These are phyloP conservation scores for Flaveria sonorensis DNA, from an alignment of 129 eudicot species.

Conservation along the genomic window DNA sequence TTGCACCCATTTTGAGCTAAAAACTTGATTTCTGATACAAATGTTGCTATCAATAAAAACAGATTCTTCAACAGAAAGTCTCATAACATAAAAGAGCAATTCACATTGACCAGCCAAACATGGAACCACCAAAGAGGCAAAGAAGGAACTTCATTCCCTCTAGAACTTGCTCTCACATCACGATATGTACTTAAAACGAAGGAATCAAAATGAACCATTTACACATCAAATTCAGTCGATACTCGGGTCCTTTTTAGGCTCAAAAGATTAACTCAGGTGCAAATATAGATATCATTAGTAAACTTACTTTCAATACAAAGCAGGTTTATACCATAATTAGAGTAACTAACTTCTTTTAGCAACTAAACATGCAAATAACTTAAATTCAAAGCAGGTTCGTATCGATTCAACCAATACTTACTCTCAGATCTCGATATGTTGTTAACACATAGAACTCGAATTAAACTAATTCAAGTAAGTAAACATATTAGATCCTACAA, in stretches of 20 bases:
- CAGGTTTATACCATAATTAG: background rate
- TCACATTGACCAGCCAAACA: background rate
- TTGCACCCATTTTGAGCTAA: background rate
- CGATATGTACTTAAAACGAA: background rate
- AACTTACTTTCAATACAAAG: background rate
- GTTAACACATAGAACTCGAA: background rate
- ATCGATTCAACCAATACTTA: background rate
- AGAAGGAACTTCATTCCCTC: constrained; percentile 1
- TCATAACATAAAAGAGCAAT: background rate
- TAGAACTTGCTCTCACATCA: background rate
- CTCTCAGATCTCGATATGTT: constrained; percentile 8
- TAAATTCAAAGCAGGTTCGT: background rate
- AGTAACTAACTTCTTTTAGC: background rate
- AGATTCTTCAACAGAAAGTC: background rate
- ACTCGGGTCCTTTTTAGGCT: background rate
- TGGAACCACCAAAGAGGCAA: background rate
- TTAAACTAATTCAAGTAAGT: constrained; percentile 10
- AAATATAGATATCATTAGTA: background rate
- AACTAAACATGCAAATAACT: background rate
- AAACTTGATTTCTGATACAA: constrained; percentile 12
- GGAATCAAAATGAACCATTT: background rate
- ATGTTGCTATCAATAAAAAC: background rate
- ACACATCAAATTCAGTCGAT: background rate
- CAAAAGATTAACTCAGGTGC: background rate
- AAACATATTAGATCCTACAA: constrained; percentile 15